Conservation (phyloP, 345 rosid genomes). For the Diplotaxis tenuifolia region DNA sequence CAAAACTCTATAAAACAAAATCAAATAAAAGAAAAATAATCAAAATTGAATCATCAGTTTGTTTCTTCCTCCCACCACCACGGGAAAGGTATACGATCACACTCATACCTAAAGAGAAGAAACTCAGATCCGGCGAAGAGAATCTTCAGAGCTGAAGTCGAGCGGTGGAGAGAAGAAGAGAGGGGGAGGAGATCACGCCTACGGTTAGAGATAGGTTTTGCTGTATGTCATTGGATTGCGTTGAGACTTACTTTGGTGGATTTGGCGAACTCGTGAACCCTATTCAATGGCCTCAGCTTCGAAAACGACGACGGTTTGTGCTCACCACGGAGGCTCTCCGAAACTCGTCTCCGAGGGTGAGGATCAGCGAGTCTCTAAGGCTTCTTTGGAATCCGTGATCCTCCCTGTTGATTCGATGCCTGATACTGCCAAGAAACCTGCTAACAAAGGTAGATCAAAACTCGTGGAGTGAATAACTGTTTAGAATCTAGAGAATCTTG, state of each 20-base stretch:
- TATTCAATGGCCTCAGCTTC: constrained; percentile 91
- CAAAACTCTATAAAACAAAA: neutral
- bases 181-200: constrained; percentile 27
- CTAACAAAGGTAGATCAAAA: constrained; percentile 49
- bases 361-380: constrained; percentile 44
- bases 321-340: constrained; percentile 32
- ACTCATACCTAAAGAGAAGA: neutral
- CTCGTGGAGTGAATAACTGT: neutral
- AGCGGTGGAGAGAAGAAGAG: constrained; percentile 13
- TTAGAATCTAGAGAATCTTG: neutral
- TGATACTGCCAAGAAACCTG: constrained; percentile 50
- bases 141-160: constrained; percentile 2
- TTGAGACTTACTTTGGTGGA: constrained; percentile 64
- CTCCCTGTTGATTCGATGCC: constrained; percentile 64
- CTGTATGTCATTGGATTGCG: constrained; percentile 94
- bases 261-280: constrained; percentile 83
- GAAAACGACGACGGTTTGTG: constrained; percentile 73
- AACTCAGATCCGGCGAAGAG: constrained; percentile 18
- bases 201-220: constrained; percentile 44
- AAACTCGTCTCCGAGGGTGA: constrained; percentile 32
- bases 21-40: neutral
- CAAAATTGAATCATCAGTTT: neutral
- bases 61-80: constrained; percentile 18
- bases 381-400: constrained; percentile 47
- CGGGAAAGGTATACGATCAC: constrained; percentile 14